A percentile compares a stretch with the other conserved stretches of the same genome.
Evolutionary conservation across 2,329 filamentous ascomycete genomes (phyloP).

Genomic region (Cladosporium sp.): DNA sequence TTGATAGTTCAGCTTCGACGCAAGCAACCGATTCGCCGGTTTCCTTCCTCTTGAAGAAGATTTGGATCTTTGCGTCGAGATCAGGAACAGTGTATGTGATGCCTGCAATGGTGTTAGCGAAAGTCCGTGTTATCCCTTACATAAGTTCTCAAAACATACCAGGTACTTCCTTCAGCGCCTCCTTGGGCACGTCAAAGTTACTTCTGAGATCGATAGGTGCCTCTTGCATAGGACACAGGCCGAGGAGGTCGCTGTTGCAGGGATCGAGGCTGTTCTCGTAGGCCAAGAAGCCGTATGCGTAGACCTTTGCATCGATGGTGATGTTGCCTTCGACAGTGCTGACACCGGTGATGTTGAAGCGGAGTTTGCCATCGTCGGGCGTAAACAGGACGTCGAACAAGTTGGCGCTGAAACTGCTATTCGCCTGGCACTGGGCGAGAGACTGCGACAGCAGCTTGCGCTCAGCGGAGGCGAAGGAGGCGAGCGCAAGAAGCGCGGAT

Average conservation of each 20-base stretch:
- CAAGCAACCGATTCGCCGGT: conserved; percentile 69
- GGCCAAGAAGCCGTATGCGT: conserved; percentile 77
- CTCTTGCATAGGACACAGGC: conserved; percentile 86
- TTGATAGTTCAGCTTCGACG: conserved; percentile 81
- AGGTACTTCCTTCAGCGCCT: conserved; percentile 64
- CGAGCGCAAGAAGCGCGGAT: conserved; percentile 32
- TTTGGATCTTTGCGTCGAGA: conserved; percentile 77
- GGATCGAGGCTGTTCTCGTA: conserved; percentile 68
- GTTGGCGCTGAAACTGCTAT: conserved; percentile 81
- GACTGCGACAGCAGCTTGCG: conserved; percentile 72
- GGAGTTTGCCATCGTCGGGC: conserved; percentile 67
- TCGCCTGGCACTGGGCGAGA: conserved; percentile 76
- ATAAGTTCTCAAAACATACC: conserved; percentile 38
- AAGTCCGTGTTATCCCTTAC: background rate
- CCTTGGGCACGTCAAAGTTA: conserved; percentile 56
- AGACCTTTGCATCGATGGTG: conserved; percentile 68
- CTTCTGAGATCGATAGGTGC: conserved; percentile 76
- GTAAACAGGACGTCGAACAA: conserved; percentile 83
- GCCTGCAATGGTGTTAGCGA: conserved; percentile 29
- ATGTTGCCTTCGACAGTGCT: conserved; percentile 82
- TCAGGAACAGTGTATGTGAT: conserved; percentile 90
- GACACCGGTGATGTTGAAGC: conserved; percentile 72
- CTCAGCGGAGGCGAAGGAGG: conserved; percentile 54
- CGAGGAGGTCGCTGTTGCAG: conserved; percentile 63
- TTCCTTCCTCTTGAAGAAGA: conserved; percentile 71